Conservation (phyloP, 257 asterid species). For the Echites panduratus region DNA sequence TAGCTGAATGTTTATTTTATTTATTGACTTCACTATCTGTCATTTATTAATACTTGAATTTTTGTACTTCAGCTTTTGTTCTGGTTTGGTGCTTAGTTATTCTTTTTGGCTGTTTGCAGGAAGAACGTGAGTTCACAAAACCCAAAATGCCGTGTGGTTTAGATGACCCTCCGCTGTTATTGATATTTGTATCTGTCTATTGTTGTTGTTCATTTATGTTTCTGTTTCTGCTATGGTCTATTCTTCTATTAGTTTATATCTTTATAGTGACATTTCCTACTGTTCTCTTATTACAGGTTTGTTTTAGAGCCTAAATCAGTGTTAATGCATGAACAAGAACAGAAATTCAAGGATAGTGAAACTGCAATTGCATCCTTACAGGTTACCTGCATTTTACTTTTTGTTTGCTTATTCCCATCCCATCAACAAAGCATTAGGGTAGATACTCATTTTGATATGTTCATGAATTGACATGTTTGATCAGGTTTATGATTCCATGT, state of each 20-base stretch:
- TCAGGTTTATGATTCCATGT: not conserved
- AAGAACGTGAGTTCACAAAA: conserved; percentile 36
- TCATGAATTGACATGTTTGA: not conserved
- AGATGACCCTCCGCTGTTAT: not conserved
- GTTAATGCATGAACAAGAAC: conserved; percentile 78
- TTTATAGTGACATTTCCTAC: conserved; percentile 10
- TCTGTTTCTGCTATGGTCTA: not conserved
- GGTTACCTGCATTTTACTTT: conserved; percentile 36
- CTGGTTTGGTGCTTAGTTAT: not conserved
- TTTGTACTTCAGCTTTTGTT: not conserved
- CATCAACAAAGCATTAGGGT: not conserved
- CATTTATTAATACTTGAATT: not conserved
- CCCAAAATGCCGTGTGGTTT: not conserved
- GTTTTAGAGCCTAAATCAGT: conserved; percentile 72
- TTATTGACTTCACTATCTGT: too few relatives aligned
- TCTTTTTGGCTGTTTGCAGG: conserved; percentile 24
- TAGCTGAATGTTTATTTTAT: not conserved
- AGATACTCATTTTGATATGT: not conserved
- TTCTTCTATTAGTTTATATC: conserved; percentile 1
- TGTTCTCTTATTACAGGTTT: conserved; percentile 48
- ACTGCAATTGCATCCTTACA: conserved; percentile 62
- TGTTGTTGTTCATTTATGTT: not conserved
- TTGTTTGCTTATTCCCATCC: not conserved
- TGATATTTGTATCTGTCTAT: not conserved
- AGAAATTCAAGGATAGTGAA: conserved; percentile 78